These are phyloP conservation scores for Hyphopichia homilentoma DNA, from an alignment of 805 yeast genomes.

Conservation along the genomic window DNA sequence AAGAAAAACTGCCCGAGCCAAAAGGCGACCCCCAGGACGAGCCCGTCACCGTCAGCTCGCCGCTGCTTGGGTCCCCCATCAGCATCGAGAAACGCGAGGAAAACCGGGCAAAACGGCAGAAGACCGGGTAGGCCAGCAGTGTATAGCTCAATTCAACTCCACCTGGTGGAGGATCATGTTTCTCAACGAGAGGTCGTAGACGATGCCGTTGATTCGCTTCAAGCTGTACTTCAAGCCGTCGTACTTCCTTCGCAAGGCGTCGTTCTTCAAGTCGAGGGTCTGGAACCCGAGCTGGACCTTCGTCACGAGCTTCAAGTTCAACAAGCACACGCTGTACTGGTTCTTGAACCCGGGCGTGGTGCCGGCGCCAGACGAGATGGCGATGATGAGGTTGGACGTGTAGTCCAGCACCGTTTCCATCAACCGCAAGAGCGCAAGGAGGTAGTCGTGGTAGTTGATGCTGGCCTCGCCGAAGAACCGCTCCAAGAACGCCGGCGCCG, in stretches of 20 bases:
- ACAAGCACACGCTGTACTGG: constrained; percentile 15
- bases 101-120: too few species aligned
- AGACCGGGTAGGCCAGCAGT: too few species aligned
- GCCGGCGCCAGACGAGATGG: constrained; percentile 11
- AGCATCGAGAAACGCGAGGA: too few species aligned
- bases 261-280: constrained; percentile 26
- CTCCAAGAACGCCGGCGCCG: constrained; percentile 14
- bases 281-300: constrained; percentile 24
- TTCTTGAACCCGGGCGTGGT: constrained; percentile 1
- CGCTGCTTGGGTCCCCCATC: too few species aligned
- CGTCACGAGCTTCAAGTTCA: constrained; percentile 19
- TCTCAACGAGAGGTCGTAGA: constrained; percentile 21
- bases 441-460: constrained; percentile 18
- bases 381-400: constrained; percentile 20
- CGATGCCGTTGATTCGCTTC: constrained; percentile 22
- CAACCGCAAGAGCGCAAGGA: constrained; percentile 17
- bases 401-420: constrained; percentile 22
- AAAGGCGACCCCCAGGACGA: too few species aligned
- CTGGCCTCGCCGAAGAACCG: constrained; percentile 4
- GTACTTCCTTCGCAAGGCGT: constrained; percentile 20
- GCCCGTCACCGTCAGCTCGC: too few species aligned
- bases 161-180: too few species aligned
- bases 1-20: too few species aligned
- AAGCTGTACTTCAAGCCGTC: constrained; percentile 27
- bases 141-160: too few species aligned